Evolutionary conservation across 2,329 filamentous ascomycete species (phyloP), one percentile per base, ranked within the genome.

Genomic region (Trichoderma sp.): DNA sequence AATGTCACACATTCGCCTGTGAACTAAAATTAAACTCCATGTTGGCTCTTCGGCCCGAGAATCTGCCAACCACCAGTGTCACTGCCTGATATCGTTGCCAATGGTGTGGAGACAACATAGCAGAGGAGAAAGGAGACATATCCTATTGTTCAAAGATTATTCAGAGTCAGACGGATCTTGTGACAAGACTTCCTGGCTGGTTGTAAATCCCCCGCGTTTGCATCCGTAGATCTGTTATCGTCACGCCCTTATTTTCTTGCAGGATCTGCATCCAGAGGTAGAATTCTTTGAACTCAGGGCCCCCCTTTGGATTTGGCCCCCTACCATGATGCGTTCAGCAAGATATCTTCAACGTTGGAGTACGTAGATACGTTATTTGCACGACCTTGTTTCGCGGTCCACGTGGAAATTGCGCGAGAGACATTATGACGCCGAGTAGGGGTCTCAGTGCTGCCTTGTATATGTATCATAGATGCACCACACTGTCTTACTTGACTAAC

Each of bases 281-380:
- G 36, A 39, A 18, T 18, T 39, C 2, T 18, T 39, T 4, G 1
- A 39, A 2, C 6, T 18, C 15, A 2, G 6, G 6, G 8, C 6
- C 15, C 15, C 0, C 0, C 15, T 15, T 6, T 4, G 0, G 36
- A 39, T 8, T 39, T 18, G 15, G 4, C 0, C 36, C 7, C 6
- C 15, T 39, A 2, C 36, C 15, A 39, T 8, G 36, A 18, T 18
- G 3, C 8, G 14, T 18, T 39, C 3, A 2, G 6, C 36, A 39
- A 18, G 15, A 39, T 18, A 18, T 1, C 36, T 0, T 39, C 36
- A 18, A 39, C 0, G 3, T 39, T 39, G 15, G 3, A 18, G 6
- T 18, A 2, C 0, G 36, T 39, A 39, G 15, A 39, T 39, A 18
- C 36, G 3, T 43, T n/a, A 43, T 43, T 43, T 8, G 39, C 39